Conservation (phyloP, 169 alveolate species). For the Plasmodium knowlesi region DNA sequence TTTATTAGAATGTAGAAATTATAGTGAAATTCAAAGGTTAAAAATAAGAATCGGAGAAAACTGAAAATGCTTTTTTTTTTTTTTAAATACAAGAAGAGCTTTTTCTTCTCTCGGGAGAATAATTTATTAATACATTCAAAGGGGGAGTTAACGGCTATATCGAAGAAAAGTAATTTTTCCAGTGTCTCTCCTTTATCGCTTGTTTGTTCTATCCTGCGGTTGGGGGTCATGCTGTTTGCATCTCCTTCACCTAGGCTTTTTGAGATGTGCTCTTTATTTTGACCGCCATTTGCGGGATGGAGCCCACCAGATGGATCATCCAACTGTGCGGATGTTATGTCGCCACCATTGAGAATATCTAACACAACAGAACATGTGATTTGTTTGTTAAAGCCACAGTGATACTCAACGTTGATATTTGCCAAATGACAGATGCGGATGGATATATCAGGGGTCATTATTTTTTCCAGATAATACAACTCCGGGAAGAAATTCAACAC, state of each 20-base stretch:
- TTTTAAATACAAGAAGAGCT: conserved; percentile 33
- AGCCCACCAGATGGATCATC: not conserved
- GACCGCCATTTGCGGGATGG: not conserved
- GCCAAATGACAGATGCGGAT: conserved; percentile 9
- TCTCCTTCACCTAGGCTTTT: not conserved
- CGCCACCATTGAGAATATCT: not conserved
- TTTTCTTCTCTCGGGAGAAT: conserved; percentile 39
- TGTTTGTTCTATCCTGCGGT: not conserved
- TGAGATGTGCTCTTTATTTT: not conserved
- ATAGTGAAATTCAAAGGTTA: conserved; percentile 69
- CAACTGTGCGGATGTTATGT: not conserved
- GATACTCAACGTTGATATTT: conserved; percentile 14
- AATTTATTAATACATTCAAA: conserved; percentile 42
- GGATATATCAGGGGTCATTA: not conserved
- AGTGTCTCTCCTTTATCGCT: not conserved
- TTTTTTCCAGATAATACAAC: conserved; percentile 31
- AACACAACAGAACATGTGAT: conserved; percentile 21
- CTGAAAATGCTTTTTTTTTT: conserved; percentile 58
- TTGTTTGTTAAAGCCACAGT: conserved; percentile 12
- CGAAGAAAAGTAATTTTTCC: conserved; percentile 18
- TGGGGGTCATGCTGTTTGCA: not conserved
- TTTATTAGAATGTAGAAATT: conserved; percentile 23
- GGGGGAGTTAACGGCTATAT: conserved; percentile 27
- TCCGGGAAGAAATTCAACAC: conserved; percentile 18
- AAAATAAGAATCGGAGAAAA: conserved; percentile 9